Evolutionary conservation across 805 yeast genomes (phyloP), one percentile per base, ranked within the genome.

Genomic region (Hemisphaericaspora nanyangensis): DNA sequence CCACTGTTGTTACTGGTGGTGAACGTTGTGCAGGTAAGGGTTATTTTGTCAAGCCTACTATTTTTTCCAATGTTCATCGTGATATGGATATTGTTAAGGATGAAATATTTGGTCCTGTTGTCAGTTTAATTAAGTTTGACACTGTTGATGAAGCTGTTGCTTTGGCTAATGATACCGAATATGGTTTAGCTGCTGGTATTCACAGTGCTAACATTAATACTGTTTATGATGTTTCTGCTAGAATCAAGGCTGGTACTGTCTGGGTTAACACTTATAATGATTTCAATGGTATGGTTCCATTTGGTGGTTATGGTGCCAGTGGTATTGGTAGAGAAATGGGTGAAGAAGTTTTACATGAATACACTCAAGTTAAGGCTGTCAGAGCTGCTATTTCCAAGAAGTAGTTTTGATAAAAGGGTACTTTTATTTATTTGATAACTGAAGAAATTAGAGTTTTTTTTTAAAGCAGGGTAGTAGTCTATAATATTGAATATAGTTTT

Each of bases 301-400:
- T 90, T 63, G 96, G 96, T 54, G 96, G 96, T 33, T 85, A 74
- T 72, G 87, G 87, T 63, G 80, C 81, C 74, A 82, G 93, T 42
- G 98, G 98, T 64, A 75, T 82, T 60, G 97, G 98, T 58, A 79
- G 95, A 64, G 96, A 91, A 72, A 80, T 89, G 76, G 96, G 96
- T 55, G 77, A 76, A 45, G 90, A 87, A 48, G 95, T 95, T 42
- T 66, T 91, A 55, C 85, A 83, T 44, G 82, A 81, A 63, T 91
- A 89, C 74, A 80, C 87, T 46, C 95, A 87, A 63, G 75, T 72
- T 49, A 91, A 90, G 75, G 84, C 96, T 37, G 95, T 90, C 42
- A 76, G 93, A 77, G 16, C 35, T 27, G 16, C 26, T 5, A 22
- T 22, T 22, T 3, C 26, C 5, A 22, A 22, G 26, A 22, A 8